Conservation (phyloP, 805 yeast species). For the Candida koratica region DNA sequence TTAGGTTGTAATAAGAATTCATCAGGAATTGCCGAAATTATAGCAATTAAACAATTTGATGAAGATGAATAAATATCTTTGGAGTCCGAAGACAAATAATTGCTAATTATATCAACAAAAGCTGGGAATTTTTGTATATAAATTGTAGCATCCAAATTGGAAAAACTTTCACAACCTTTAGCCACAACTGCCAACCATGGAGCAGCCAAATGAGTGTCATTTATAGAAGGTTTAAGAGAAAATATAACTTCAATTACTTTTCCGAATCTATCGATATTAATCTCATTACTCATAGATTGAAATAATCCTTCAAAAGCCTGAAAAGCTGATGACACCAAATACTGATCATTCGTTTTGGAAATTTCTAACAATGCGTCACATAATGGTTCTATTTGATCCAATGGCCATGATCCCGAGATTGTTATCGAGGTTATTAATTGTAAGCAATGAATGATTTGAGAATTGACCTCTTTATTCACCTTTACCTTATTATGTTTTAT, state of each 20-base stretch:
- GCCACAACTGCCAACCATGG: constrained; percentile 95
- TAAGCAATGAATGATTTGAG: constrained; percentile 67
- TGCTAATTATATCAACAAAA: constrained; percentile 45
- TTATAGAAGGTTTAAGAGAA: constrained; percentile 74
- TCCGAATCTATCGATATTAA: constrained; percentile 60
- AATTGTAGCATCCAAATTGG: constrained; percentile 31
- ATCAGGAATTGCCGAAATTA: constrained; percentile 63
- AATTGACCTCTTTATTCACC: constrained; percentile 48
- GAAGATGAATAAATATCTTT: constrained; percentile 69
- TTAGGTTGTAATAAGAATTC: constrained; percentile 52
- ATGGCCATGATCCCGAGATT: constrained; percentile 79
- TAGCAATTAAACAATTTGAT: constrained; percentile 81
- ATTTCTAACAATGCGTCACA: constrained; percentile 75
- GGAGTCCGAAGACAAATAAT: constrained; percentile 65
- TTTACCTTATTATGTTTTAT: constrained; percentile 30
- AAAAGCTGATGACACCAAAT: constrained; percentile 75
- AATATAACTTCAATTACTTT: constrained; percentile 67
- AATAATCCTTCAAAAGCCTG: constrained; percentile 79
- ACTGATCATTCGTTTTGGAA: constrained; percentile 81
- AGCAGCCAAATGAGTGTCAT: constrained; percentile 83
- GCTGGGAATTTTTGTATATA: constrained; percentile 56
- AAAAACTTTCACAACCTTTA: constrained; percentile 54
- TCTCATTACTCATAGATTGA: constrained; percentile 55
- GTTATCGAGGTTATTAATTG: constrained; percentile 74
- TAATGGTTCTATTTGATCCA: constrained; percentile 58